Percentiles rank a stretch among this genome's conserved stretches.
These are phyloP conservation scores for Hypoxylon sp. DNA, from an alignment of 2,329 filamentous ascomycete species.

Conservation along the genomic window DNA sequence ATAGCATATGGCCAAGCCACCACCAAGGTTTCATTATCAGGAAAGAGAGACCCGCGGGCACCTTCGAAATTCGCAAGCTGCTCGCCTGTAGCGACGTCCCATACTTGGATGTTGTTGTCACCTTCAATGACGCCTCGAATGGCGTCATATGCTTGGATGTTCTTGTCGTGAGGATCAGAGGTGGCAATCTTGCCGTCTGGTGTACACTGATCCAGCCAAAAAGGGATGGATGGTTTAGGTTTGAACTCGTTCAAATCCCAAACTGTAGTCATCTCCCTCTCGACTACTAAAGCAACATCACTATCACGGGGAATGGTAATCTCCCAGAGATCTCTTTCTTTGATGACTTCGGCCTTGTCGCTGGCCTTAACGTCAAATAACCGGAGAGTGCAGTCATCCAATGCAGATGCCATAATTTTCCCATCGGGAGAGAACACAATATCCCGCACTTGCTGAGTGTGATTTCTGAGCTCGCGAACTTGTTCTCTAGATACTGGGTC, in stretches of 20 bases:
- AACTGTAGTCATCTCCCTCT: not conserved
- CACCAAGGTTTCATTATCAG: not conserved
- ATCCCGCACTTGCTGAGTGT: too few species aligned
- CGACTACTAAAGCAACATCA: not conserved
- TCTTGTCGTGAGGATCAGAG: too few species aligned
- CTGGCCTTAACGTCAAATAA: not conserved
- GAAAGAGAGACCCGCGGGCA: not conserved
- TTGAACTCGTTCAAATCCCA: slow-evolving; percentile 7
- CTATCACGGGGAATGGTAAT: not conserved
- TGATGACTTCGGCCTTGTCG: not conserved
- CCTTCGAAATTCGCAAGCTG: not conserved
- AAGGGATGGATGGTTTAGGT: not conserved
- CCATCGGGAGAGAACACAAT: slow-evolving; percentile 9
- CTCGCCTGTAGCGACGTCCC: slow-evolving; percentile 6
- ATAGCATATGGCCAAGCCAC: not conserved
- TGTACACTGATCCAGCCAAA: not conserved
- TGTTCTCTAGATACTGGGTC: not conserved
- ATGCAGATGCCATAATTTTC: not conserved
- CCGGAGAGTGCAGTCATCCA: not conserved
- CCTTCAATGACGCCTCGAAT: too few species aligned
- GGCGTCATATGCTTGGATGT: too few species aligned
- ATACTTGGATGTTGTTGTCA: slow-evolving; percentile 2
- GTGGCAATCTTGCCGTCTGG: not conserved
- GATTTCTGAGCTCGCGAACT: not conserved
- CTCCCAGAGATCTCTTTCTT: not conserved